Conservation (phyloP, 768 basidiomycete species). For the Multifurca ochricompacta region DNA sequence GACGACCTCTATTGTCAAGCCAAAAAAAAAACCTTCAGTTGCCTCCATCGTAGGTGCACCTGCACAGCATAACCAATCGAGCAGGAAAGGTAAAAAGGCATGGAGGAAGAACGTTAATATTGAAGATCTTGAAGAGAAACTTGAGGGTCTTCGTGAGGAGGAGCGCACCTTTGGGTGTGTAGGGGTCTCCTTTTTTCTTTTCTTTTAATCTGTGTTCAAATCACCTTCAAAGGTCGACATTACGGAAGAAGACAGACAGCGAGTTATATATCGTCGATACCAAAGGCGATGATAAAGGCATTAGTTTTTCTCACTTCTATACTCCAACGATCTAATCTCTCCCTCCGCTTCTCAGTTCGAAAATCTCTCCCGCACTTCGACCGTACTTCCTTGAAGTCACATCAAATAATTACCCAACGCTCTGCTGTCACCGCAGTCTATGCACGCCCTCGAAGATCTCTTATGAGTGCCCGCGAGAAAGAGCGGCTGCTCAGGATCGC, state of each 20-base stretch:
- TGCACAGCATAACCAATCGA: constrained; percentile 57
- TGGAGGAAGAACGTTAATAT: constrained; percentile 94
- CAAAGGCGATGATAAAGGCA: constrained; percentile 69
- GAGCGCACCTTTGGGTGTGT: constrained; percentile 73
- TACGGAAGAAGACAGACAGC: constrained; percentile 61
- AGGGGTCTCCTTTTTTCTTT: background rate
- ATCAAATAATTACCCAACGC: constrained; percentile 76
- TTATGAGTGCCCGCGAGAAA: constrained; percentile 61
- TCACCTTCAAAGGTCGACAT: constrained; percentile 37
- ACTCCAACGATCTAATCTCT: background rate
- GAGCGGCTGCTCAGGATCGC: constrained; percentile 68
- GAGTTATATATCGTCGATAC: constrained; percentile 79
- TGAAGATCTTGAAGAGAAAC: constrained; percentile 61
- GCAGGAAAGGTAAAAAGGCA: constrained; percentile 84
- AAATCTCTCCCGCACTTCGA: constrained; percentile 50
- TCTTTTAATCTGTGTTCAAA: background rate
- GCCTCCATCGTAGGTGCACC: constrained; percentile 40
- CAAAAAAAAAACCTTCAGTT: constrained; percentile 7
- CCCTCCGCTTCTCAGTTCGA: constrained; percentile 40
- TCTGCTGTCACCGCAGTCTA: constrained; percentile 82
- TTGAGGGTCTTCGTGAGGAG: constrained; percentile 74
- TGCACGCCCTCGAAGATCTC: constrained; percentile 38
- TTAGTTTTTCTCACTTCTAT: constrained; percentile 18
- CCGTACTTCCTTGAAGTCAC: constrained; percentile 48
- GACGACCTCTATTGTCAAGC: background rate